Evolutionary conservation across 805 yeast species (phyloP), one percentile per base, ranked within the genome.

Genomic region (Kockiozyma suomiensis): DNA sequence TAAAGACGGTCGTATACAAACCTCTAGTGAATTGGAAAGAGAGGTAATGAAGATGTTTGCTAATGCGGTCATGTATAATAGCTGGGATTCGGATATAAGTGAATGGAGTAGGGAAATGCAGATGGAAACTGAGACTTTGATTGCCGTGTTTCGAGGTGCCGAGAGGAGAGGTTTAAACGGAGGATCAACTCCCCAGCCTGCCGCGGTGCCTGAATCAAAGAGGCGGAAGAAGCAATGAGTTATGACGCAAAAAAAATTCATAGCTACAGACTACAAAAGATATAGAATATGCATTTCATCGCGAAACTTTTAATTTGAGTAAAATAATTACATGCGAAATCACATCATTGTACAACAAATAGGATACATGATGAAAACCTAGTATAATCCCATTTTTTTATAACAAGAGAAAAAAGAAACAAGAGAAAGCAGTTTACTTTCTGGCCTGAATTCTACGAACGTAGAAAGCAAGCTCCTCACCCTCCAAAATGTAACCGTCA

Each of bases 381-480:
- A 30, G 42, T 41, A 33, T 54, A 43, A 23, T 40, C 35, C 46
- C 49, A 35, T 33, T 50, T 43, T 40, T 43, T 32, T 43, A 3
- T 37, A 19, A 30, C 21, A 15, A 42, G 33, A 49, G 19, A 28
- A 45, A 30, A 21, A 7, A 25, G 30, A 28, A 25, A 53, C 32
- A 45, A 26, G 37, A 15, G 38, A 32, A 23, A 21, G 30, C 28
- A 25, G 49, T 74, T 87, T 91, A 93, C 88, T 93, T 94, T 92
- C 94, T 93, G 80, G 97, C 96, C 81, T 97, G 86, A 83, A 94
- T 85, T 90, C 97, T 93, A 88, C 97, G 91, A 81, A 94, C 87
- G 97, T 94, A 94, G 96, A 94, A 94, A 81, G 98, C 98, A 82
- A 94, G 90, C 85, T 94, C 99, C 81, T 94, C 99, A 84, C 99